Percentiles rank a stretch among this genome's conserved stretches.
Conservation (phyloP, 371 early-diverging fungal genomes). For the Parasitella parasitica region DNA sequence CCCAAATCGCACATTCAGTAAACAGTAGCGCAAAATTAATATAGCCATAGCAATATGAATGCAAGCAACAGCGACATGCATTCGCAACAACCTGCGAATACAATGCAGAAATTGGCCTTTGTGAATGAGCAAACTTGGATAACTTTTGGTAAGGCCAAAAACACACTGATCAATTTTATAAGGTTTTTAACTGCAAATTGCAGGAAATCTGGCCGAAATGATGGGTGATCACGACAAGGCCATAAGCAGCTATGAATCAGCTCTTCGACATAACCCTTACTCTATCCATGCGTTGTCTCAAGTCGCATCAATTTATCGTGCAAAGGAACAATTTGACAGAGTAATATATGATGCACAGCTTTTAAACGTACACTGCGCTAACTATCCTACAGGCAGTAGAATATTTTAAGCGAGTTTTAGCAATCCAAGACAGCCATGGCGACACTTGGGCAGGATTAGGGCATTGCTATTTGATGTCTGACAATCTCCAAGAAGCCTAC, state of each 20-base stretch:
- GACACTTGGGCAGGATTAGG: constrained; percentile 92
- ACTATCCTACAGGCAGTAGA: neutral
- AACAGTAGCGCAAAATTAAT: too few relatives aligned
- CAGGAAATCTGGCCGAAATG: constrained; percentile 68
- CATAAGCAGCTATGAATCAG: constrained; percentile 78
- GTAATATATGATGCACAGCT: too few relatives aligned
- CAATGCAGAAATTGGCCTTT: constrained; percentile 60
- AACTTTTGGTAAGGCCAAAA: constrained; percentile 58
- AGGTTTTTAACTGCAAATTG: too few relatives aligned
- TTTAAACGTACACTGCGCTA: too few relatives aligned
- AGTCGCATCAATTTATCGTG: constrained; percentile 69
- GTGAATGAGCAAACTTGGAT: constrained; percentile 76
- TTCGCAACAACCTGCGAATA: constrained; percentile 34
- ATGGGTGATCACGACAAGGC: constrained; percentile 81
- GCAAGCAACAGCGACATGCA: neutral
- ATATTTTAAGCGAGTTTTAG: constrained; percentile 60
- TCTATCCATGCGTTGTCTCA: constrained; percentile 75
- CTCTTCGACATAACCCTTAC: constrained; percentile 87
- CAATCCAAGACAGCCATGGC: constrained; percentile 78
- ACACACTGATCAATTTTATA: too few relatives aligned
- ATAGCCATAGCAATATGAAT: neutral
- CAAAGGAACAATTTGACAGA: constrained; percentile 62
- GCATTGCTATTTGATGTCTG: constrained; percentile 92
- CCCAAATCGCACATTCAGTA: too few relatives aligned
- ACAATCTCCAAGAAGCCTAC: constrained; percentile 90